Percentiles rank a stretch among this genome's conserved stretches.
phyloP scores from a whole-genome alignment of 148 eudicot species.

The Vaccinium darrowii region DNA sequence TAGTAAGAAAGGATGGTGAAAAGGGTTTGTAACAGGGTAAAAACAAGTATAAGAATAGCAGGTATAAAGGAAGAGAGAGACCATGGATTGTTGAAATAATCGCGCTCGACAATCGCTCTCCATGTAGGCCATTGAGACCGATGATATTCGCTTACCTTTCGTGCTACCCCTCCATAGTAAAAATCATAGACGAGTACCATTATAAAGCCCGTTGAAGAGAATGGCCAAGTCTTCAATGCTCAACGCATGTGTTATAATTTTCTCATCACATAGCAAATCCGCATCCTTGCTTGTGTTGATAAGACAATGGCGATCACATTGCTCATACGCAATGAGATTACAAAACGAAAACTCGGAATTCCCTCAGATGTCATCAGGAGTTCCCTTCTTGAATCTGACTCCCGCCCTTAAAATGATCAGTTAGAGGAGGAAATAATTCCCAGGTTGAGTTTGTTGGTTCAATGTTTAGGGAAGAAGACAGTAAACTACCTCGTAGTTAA shows the following conservation, averaged over 20 bases:
- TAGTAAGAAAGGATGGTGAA: not conserved
- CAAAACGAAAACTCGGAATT: not conserved
- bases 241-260: not conserved
- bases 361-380: not conserved
- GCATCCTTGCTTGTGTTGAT: not conserved
- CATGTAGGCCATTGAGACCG: not conserved
- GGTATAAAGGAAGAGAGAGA: slow-evolving; percentile 1
- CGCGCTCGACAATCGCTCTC: not conserved
- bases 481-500: not conserved
- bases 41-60: not conserved
- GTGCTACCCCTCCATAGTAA: not conserved
- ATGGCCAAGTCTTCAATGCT: not conserved
- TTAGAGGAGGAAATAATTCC: not conserved
- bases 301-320: not conserved
- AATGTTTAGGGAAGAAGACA: not conserved
- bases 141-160: not conserved
- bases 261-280: not conserved
- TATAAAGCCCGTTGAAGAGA: not conserved
- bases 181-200: not conserved
- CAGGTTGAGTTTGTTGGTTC: not conserved
- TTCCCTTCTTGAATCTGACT: not conserved
- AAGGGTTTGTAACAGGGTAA: slow-evolving; percentile 1
- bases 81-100: slow-evolving; percentile 2
- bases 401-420: not conserved
- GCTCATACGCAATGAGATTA: not conserved